Base-by-base conservation (phyloP, 192 early-diverging fungal genomes). In the Umbelopsis isabellina region DNA sequence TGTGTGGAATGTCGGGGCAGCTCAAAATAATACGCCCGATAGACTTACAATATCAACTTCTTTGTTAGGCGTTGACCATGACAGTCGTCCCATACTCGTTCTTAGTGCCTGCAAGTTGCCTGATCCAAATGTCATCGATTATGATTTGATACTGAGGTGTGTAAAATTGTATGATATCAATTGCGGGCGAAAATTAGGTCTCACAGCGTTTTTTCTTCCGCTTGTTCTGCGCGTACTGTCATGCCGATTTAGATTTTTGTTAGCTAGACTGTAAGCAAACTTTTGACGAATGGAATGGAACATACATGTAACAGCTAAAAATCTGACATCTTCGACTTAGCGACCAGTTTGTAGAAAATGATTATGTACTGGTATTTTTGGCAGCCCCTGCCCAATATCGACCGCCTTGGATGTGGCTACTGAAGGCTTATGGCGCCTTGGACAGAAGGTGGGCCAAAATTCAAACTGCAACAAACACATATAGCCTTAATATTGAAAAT, bases 351-450 rank as follows among this genome's bases (percentile, higher is more conserved):
- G 96, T 95, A 13, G 92, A 95, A 75, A 94, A 84, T 68, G 94
- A 95, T 74, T 98, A 98, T 75, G 90, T 92, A 15, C 80, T 98
- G 16, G 93, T 98, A 16, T 81, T 98, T 69, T 93, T 98, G 74
- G 84, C 93, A 2, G 88, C 89, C 27, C 92, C 89, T 51, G 89
- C 88, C 16, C 68, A 85, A 30, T 89, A 94, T 81, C 88, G 90
- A 53, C 96, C 96, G 49, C 86, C 82, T 11, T 90, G 92, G 90
- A 75, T 84, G 21, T 98, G 94, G 94, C 82, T 96, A 49, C 86
- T 92, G 72, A 89, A 84, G 68, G 93, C 94, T n/a, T 96, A 98
- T 75, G 79, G 91, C 20, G 87, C 86, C 30, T 71, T 98, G 46
- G 86, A 87, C 41, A 78, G 94, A 82, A 93, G 92, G 90, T 92